Percentiles rank a stretch among this genome's conserved stretches.
Evolutionary conservation across 1,284 basidiomycete species (phyloP).

Genomic region (Naganishia sp.): DNA sequence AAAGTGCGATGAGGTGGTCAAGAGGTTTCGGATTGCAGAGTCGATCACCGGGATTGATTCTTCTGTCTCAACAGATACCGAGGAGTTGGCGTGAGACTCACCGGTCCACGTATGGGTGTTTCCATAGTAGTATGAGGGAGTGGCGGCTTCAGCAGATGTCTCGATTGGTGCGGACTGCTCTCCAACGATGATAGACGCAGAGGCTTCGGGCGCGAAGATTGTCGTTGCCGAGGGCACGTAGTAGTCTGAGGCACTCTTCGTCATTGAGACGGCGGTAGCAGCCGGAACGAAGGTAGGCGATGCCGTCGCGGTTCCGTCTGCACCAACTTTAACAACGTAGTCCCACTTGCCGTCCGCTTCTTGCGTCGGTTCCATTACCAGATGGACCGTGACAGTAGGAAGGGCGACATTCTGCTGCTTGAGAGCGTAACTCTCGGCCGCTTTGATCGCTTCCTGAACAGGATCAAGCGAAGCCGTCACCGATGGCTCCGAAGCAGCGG

Average conservation of each 20-base stretch:
- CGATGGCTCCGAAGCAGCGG: slow-evolving; percentile 2
- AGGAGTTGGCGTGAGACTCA: not conserved
- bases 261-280: slow-evolving; percentile 27
- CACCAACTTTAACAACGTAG: slow-evolving; percentile 50
- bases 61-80: not conserved
- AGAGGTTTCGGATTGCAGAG: slow-evolving; percentile 11
- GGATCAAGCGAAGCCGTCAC: slow-evolving; percentile 11
- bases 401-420: slow-evolving; percentile 41
- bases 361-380: slow-evolving; percentile 51
- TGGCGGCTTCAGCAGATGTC: not conserved
- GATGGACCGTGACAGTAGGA: slow-evolving; percentile 52
- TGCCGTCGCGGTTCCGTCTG: slow-evolving; percentile 52
- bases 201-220: not conserved
- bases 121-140: slow-evolving; percentile 22
- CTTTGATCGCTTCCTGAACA: slow-evolving; percentile 36
- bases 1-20: slow-evolving; percentile 15
- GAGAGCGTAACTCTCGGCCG: slow-evolving; percentile 43
- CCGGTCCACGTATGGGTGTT: slow-evolving; percentile 25
- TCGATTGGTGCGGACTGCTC: slow-evolving; percentile 11
- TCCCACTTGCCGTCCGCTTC: slow-evolving; percentile 53
- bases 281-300: slow-evolving; percentile 43
- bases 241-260: slow-evolving; percentile 27
- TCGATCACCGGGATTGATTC: not conserved
- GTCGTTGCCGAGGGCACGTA: slow-evolving; percentile 10
- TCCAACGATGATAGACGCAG: not conserved